These are phyloP conservation scores for Trichoderma gamsii DNA, from an alignment of 495 filamentous ascomycete genomes.

Conservation along the genomic window DNA sequence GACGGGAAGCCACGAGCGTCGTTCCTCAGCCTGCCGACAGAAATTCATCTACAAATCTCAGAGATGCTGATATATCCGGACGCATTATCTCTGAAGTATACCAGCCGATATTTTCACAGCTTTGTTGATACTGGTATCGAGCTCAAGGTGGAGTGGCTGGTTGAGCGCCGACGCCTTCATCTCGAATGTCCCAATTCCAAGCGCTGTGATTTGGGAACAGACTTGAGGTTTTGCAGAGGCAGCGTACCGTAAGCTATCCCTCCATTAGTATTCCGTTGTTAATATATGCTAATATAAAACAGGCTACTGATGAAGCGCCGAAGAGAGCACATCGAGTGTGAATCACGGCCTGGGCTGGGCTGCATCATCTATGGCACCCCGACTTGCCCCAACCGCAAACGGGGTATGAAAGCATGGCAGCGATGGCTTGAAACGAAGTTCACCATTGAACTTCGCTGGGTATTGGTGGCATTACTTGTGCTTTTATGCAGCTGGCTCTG, in stretches of 20 bases:
- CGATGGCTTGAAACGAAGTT: constrained; percentile 32
- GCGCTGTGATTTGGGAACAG: constrained; percentile 46
- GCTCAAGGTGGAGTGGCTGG: constrained; percentile 62
- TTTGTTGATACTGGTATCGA: constrained; percentile 59
- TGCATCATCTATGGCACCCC: constrained; percentile 47
- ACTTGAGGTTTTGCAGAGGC: constrained; percentile 46
- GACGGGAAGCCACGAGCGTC: neutral
- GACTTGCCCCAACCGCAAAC: constrained; percentile 33
- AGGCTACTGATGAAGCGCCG: constrained; percentile 49
- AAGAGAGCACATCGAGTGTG: constrained; percentile 49
- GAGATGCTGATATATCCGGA: constrained; percentile 52
- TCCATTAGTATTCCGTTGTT: too few species aligned
- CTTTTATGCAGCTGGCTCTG: constrained; percentile 22
- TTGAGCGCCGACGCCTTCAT: constrained; percentile 49
- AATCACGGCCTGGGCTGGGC: constrained; percentile 44
- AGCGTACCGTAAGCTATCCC: constrained; percentile 38
- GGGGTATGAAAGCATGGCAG: constrained; percentile 27
- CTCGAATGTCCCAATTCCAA: constrained; percentile 46
- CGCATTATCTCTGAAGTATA: constrained; percentile 57
- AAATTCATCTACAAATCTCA: constrained; percentile 54
- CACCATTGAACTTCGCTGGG: constrained; percentile 31
- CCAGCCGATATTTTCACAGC: constrained; percentile 54
- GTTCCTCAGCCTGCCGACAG: constrained; percentile 45
- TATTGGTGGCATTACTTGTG: constrained; percentile 28
- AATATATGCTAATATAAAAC: neutral